Percentiles rank a stretch among this genome's conserved stretches.
phyloP scores from a whole-genome alignment of 495 filamentous ascomycete species.

The Pseudotulostoma volvatum region DNA sequence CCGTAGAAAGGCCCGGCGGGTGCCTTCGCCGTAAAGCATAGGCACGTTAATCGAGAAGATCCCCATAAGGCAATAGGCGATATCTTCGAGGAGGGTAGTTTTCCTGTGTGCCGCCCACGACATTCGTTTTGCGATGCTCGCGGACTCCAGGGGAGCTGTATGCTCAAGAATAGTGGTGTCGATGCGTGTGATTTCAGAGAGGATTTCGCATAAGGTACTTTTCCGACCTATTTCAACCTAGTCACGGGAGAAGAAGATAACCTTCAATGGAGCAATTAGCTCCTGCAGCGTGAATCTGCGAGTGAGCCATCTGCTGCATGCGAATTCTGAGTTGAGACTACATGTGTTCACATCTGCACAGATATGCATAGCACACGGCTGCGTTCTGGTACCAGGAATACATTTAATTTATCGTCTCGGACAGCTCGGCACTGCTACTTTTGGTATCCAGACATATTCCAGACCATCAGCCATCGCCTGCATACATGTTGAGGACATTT shows the following conservation, averaged over 20 bases:
- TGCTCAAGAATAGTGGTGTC: neutral
- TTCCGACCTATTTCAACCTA: constrained; percentile 2
- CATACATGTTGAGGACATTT: no score
- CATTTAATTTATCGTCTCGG: no score
- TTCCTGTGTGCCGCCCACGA: constrained; percentile 11
- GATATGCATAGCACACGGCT: no score
- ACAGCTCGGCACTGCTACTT: no score
- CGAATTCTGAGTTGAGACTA: no score
- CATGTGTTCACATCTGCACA: no score
- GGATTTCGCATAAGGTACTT: neutral
- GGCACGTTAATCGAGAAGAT: constrained; percentile 16
- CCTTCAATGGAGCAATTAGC: no score
- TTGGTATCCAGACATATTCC: no score
- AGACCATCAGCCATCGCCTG: no score
- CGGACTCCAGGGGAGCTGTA: neutral
- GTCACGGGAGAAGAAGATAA: constrained; percentile 3
- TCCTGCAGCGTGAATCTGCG: no score
- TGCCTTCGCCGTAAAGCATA: constrained; percentile 13
- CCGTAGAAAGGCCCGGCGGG: constrained; percentile 10
- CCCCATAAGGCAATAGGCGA: constrained; percentile 14
- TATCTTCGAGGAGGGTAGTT: constrained; percentile 12
- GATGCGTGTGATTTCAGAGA: constrained; percentile 2
- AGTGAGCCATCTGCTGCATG: no score
- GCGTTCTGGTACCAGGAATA: no score
- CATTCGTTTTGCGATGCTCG: constrained; percentile 10